Base-by-base conservation (phyloP, 2,329 filamentous ascomycete species). In the Xylariales sp. region DNA sequence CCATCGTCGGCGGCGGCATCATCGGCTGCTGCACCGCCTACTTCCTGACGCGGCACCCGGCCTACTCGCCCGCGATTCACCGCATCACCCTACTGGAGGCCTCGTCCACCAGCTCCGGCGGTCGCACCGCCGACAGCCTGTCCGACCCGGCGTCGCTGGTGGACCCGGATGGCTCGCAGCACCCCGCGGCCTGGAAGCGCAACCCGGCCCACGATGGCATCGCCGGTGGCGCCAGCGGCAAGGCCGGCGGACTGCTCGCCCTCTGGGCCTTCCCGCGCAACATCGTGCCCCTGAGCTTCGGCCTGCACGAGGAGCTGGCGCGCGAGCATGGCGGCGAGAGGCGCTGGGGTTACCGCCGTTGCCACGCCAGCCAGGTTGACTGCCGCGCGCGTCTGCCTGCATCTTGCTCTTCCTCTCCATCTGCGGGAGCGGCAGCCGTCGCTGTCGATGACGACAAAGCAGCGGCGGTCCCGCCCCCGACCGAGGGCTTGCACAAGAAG, bases 1-100 rank as follows among this genome's bases (percentile, higher is more conserved):
- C 50, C 34, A 56, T 62, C 38, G 46, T 62, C 71, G 83, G 85
- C 47, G 85, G 84, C 41, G 85, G 85, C 43, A 87, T 89, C 37
- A 88, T 89, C 44, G 85, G 85, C 45, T 83, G 78, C 56, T 85
- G 79, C 43, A 79, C 80, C 3, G 84, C 85, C 16, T 89, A 89
- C 51, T 89, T 76, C 53, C 67, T 88, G 11, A 85, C 84, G 1
- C 76, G 81, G 43, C 84, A 89, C 54, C 76, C 81, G 2, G 73
- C 70, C 5, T 89, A 81, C 61, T 70, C 85, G 47, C 75, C 76
- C 20, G 60, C 72, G 20, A 75, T 66, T 32, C 81, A 88, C 54
- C 78, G 66, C 27, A 80, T 90, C 49, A 87, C 81, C 1, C 70
- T 90, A 12, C 66, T 89, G 33, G 85, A 90, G 65, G 82, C 85